Base-by-base conservation (phyloP, 2,329 filamentous ascomycete genomes). In the Xylariales sp. region DNA sequence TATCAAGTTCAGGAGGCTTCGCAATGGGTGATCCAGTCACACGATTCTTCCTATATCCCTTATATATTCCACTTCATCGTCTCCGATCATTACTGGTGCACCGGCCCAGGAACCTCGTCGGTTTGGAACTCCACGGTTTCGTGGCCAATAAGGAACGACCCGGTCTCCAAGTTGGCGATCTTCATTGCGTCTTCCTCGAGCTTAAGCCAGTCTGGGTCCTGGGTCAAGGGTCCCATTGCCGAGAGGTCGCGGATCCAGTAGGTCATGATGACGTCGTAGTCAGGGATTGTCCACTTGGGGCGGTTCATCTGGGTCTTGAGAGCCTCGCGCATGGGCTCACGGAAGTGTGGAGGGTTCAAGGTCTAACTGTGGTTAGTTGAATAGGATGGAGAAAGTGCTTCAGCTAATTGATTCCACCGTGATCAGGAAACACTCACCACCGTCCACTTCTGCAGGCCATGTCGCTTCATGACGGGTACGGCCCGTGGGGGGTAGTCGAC, bases 221-320 rank as follows among this genome's bases (percentile, higher is more conserved):
- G 13, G 7, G 17, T 42, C n/a, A 42, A 15, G 6, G 25, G 20
- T 17, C 23, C 23, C 29, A 41, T 20, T 11, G 28, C 33, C 19
- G 37, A 20, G n/a, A 32, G 6, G 13, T 29, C 37, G 14, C 12
- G 19, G 3, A 40, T 5, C 19, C 30, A 40, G 15, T 32, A 37
- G 4, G 36, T 24, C 7, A 16, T 28, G 12, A 42, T 37, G 8
- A 42, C 13, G 25, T 39, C 40, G 18, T 40, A 39, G 17, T 42
- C 40, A 2, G 40, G 40, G 6, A 42, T 37, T 16, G 36, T 37
- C 40, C 40, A 42, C 11, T 29, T 15, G 12, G 40, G 37, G 15
- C 37, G 31, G 10, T 28, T 13, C 32, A 42, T 37, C 5, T 42
- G 32, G 7, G 14, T 25, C 23, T 37, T 29, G 13, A 42, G 28